These are phyloP conservation scores for Hemisphaericaspora lyxosophila DNA, from an alignment of 1,139 yeast species.

Conservation along the genomic window DNA sequence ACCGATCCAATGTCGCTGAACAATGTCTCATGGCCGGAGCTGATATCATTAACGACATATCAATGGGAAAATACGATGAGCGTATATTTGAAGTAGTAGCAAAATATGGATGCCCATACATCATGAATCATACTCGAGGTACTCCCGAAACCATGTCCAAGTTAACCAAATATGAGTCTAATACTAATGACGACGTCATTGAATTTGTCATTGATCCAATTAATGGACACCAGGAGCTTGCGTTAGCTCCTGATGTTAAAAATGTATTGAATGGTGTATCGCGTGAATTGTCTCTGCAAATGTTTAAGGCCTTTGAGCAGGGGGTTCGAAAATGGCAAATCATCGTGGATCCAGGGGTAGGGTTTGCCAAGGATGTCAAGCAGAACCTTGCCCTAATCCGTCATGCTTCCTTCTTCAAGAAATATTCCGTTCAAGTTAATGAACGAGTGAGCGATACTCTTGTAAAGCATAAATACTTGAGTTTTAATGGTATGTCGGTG, in stretches of 20 bases:
- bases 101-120: slow-evolving; percentile 68
- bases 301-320: slow-evolving; percentile 52
- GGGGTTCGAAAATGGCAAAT: slow-evolving; percentile 91
- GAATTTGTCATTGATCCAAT: slow-evolving; percentile 38
- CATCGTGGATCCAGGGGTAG: slow-evolving; percentile 90
- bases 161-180: slow-evolving; percentile 54
- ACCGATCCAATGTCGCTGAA: slow-evolving; percentile 71
- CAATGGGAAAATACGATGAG: slow-evolving; percentile 75
- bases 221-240: slow-evolving; percentile 26
- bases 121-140: slow-evolving; percentile 86
- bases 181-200: slow-evolving; percentile 37
- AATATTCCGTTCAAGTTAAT: slow-evolving; percentile 39
- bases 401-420: slow-evolving; percentile 55
- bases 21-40: slow-evolving; percentile 75
- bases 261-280: slow-evolving; percentile 51
- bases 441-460: slow-evolving; percentile 21
- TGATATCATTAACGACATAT: slow-evolving; percentile 86
- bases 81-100: slow-evolving; percentile 68
- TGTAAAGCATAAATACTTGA: slow-evolving; percentile 28
- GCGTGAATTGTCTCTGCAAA: slow-evolving; percentile 60
- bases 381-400: slow-evolving; percentile 72
- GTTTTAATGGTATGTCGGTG: slow-evolving; percentile 59
- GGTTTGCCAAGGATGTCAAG: slow-evolving; percentile 74
- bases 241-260: slow-evolving; percentile 27
- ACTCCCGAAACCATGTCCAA: slow-evolving; percentile 70